Conservation (phyloP, 2,329 filamentous ascomycete species). For the Onygenales sp. region DNA sequence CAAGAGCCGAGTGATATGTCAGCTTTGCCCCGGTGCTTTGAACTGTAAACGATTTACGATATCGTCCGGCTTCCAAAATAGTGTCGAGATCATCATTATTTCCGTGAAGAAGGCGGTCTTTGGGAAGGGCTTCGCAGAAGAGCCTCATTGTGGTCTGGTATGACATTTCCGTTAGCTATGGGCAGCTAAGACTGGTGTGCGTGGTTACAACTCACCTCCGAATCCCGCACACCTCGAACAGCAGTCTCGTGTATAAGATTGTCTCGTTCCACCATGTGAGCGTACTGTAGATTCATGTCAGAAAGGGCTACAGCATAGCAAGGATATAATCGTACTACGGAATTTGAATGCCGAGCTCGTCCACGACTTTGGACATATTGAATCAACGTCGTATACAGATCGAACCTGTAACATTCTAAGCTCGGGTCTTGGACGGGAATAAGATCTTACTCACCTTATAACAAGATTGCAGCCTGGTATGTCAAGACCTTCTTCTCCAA, state of each 20-base stretch:
- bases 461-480: constrained; percentile 59
- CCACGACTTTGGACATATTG: constrained; percentile 92
- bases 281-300: constrained; percentile 41
- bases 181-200: not conserved
- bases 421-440: not conserved
- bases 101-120: constrained; percentile 60
- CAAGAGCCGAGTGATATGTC: constrained; percentile 65
- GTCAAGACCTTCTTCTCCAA: constrained; percentile 58
- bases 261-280: constrained; percentile 69
- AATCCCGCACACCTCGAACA: constrained; percentile 36
- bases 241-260: constrained; percentile 59
- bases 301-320: not conserved
- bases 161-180: not conserved
- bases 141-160: constrained; percentile 49
- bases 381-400: constrained; percentile 81
- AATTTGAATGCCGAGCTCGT: constrained; percentile 67
- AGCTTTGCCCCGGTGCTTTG: constrained; percentile 63
- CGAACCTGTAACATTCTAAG: constrained; percentile 53
- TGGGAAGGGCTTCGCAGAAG: constrained; percentile 67
- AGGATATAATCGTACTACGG: constrained; percentile 38
- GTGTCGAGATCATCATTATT: constrained; percentile 47
- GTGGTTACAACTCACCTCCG: constrained; percentile 32
- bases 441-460: constrained; percentile 30
- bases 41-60: constrained; percentile 50
- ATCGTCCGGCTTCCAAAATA: constrained; percentile 44